These are phyloP conservation scores for Aquilaria sinensis DNA, from an alignment of 345 rosid genomes.

Conservation along the genomic window DNA sequence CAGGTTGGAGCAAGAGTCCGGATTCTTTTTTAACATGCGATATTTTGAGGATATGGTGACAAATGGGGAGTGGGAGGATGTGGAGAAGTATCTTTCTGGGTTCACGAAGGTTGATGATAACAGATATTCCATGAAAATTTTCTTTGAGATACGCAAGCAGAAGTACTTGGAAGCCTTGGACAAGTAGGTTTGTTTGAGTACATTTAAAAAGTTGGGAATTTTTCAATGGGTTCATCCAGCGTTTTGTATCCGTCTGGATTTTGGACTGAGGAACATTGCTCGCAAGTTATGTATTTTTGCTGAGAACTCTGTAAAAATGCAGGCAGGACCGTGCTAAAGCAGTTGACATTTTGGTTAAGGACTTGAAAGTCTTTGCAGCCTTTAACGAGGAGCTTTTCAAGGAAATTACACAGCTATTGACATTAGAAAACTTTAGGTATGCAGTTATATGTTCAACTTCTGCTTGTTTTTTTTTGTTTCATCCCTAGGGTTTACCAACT, in stretches of 20 bases:
- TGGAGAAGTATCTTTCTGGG: slow-evolving; percentile 78
- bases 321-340: slow-evolving; percentile 83
- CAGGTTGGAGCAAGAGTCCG: slow-evolving; percentile 90
- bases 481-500: background rate
- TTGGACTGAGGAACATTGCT: background rate
- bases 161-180: slow-evolving; percentile 89
- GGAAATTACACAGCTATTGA: slow-evolving; percentile 76
- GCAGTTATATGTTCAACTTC: background rate
- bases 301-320: slow-evolving; percentile 5
- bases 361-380: slow-evolving; percentile 73
- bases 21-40: slow-evolving; percentile 77
- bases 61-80: slow-evolving; percentile 90
- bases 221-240: background rate
- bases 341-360: slow-evolving; percentile 80
- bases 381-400: slow-evolving; percentile 81
- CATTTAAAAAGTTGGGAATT: background rate
- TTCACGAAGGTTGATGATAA: slow-evolving; percentile 77
- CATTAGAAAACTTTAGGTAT: slow-evolving; percentile 81
- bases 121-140: slow-evolving; percentile 89
- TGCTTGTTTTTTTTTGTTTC: slow-evolving; percentile 1
- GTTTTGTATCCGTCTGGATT: background rate
- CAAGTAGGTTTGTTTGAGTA: slow-evolving; percentile 40
- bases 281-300: background rate
- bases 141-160: slow-evolving; percentile 89
- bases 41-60: slow-evolving; percentile 83